Percentiles rank a stretch among this genome's conserved stretches.
These are phyloP conservation scores for Gaertneriomyces sp. DNA, from an alignment of 192 early-diverging fungal genomes.

Conservation along the genomic window DNA sequence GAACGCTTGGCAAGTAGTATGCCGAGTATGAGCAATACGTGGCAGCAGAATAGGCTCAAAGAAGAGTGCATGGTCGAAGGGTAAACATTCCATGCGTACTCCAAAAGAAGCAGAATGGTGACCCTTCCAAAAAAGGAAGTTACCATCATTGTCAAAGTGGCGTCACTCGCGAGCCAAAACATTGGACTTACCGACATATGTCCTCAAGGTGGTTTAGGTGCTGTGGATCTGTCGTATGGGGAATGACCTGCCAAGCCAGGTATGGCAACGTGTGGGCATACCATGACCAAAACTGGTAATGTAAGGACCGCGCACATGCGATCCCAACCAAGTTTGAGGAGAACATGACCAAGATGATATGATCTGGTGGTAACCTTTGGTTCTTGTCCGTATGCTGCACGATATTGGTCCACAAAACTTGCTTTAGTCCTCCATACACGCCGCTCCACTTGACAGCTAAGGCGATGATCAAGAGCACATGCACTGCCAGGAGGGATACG, in stretches of 20 bases:
- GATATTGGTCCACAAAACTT: conserved; percentile 6
- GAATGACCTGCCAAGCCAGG: conserved; percentile 52
- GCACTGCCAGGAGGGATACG: conserved; percentile 51
- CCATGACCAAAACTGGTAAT: conserved; percentile 98
- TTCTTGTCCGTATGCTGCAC: neutral
- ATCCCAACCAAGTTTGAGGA: conserved; percentile 88
- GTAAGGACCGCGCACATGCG: conserved; percentile 79
- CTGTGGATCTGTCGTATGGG: too few relatives aligned
- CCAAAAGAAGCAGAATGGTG: conserved; percentile 39
- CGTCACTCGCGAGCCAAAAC: neutral
- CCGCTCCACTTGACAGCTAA: conserved; percentile 47
- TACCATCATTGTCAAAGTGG: conserved; percentile 19
- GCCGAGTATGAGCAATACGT: conserved; percentile 20
- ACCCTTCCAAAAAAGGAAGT: conserved; percentile 23
- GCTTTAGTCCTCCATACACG: conserved; percentile 5
- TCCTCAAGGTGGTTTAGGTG: too few relatives aligned
- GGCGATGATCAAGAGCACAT: conserved; percentile 56
- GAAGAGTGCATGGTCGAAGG: conserved; percentile 67
- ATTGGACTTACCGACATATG: too few relatives aligned
- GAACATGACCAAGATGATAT: conserved; percentile 67
- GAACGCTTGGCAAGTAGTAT: conserved; percentile 15
- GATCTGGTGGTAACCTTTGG: conserved; percentile 1
- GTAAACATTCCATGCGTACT: conserved; percentile 84
- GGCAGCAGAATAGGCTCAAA: conserved; percentile 36
- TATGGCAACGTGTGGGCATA: conserved; percentile 84